Evolutionary conservation across 805 yeast species (phyloP), one percentile per base, ranked within the genome.

Genomic region (Saccharomycopsis babjevae): DNA sequence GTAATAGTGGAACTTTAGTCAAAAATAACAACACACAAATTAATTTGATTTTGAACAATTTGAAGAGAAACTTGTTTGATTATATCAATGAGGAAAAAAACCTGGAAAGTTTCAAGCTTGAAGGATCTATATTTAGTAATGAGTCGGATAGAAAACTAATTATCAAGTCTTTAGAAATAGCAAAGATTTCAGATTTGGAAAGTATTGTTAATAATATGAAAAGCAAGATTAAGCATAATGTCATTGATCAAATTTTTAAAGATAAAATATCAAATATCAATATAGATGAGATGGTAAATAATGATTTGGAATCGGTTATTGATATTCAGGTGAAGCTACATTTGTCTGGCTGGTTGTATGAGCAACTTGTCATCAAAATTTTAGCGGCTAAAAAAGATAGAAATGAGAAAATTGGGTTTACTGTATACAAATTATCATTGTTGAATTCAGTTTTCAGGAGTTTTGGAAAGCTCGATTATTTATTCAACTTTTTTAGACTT

Each of bases 1-100:
- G 43, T 15, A 56, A n/a, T 22, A 59, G 57, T 32, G 59, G 59
- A 15, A 34, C 28, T 11, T 30, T 59, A 20, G 36, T 40, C 3
- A 54, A 50, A 25, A 69, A 75, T 25, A 76, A 74, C 72, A 79
- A 80, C 65, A 77, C 77, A 61, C 86, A 85, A 65, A 80, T 83
- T 46, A 79, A 80, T 58, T 78, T 79, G 71, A 79, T 83, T 15
- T 70, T 84, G 58, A 79, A 77, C 63, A 81, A 80, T 61, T 77
- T 84, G 1, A 63, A 54, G 28, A 54, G 22, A 8, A 62, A 62
- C 18, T 34, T 61, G 18, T 11, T 34, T n/a, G 54, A 59, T 20
- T 22, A 59, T 42, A 10, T 20, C 16, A 55, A 20, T 36, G 13
- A 38, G 5, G 52, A 56, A 39, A 38, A 55, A 46, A 13, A 22